Evolutionary conservation across 2,329 filamentous ascomycete genomes (phyloP).

Genomic region (Cryphonectria parasitica): DNA sequence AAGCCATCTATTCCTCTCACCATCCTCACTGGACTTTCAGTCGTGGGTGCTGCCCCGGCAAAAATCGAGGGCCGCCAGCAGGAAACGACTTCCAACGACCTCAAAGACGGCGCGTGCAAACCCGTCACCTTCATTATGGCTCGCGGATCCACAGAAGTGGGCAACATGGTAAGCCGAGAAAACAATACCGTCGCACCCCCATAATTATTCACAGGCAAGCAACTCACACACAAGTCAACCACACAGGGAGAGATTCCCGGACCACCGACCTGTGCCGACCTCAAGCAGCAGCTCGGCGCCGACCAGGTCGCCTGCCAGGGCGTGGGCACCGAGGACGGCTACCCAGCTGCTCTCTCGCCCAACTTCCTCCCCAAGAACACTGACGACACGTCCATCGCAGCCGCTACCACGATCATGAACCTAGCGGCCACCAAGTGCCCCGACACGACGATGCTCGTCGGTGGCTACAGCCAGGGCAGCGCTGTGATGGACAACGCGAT

Average conservation of each 20-base stretch:
- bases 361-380: conserved; percentile 39
- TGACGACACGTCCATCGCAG: conserved; percentile 35
- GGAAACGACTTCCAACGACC: conserved; percentile 23
- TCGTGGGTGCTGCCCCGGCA: conserved; percentile 24
- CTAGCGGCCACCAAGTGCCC: conserved; percentile 39
- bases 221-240: background rate
- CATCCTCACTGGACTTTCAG: conserved; percentile 20
- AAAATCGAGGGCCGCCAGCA: conserved; percentile 21
- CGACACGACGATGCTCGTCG: conserved; percentile 39
- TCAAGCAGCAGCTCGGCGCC: conserved; percentile 35
- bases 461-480: conserved; percentile 38
- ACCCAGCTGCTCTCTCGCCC: conserved; percentile 36
- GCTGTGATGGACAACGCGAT: conserved; percentile 41
- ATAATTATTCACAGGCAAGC: background rate
- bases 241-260: conserved; percentile 39
- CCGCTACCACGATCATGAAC: conserved; percentile 37
- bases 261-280: conserved; percentile 35
- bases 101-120: conserved; percentile 35
- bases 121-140: conserved; percentile 41
- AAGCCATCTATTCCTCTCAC: conserved; percentile 21
- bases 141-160: conserved; percentile 40
- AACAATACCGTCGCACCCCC: background rate
- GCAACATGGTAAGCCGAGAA: conserved; percentile 38
- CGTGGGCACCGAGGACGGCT: conserved; percentile 37
- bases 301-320: conserved; percentile 40